These are phyloP conservation scores for Colletotrichum agaves DNA, from an alignment of 2,329 filamentous ascomycete genomes.

Conservation along the genomic window DNA sequence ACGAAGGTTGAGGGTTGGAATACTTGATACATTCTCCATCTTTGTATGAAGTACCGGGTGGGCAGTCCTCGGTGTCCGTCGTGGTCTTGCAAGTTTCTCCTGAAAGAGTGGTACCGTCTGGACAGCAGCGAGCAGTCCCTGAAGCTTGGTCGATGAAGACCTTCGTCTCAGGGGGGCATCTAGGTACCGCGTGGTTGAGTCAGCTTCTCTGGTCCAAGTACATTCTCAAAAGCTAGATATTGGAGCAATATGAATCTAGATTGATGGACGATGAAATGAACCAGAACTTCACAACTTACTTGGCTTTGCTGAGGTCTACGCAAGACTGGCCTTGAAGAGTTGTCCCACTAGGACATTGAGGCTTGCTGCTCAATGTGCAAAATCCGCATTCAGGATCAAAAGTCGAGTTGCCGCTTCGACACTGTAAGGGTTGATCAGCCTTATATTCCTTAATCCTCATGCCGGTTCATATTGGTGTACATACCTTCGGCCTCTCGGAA, in stretches of 20 bases:
- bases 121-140: conserved; percentile 1
- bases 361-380: conserved; percentile 3
- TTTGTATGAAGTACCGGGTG: neutral
- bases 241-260: too few species aligned
- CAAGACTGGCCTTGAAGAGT: neutral
- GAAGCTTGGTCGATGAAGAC: neutral
- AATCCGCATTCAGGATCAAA: conserved; percentile 6
- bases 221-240: neutral
- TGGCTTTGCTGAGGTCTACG: neutral
- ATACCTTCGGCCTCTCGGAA: conserved; percentile 1
- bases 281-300: neutral
- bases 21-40: conserved; percentile 10
- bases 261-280: neutral
- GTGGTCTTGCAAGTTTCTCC: conserved; percentile 4
- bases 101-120: neutral
- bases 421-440: neutral
- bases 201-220: neutral
- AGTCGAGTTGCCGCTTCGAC: neutral
- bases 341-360: neutral
- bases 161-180: neutral
- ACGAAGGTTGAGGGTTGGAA: neutral
- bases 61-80: neutral
- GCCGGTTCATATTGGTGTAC: neutral
- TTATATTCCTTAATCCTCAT: neutral
- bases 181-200: neutral